Conservation (phyloP, 2,329 filamentous ascomycete species). For the Claviceps fusiformis region DNA sequence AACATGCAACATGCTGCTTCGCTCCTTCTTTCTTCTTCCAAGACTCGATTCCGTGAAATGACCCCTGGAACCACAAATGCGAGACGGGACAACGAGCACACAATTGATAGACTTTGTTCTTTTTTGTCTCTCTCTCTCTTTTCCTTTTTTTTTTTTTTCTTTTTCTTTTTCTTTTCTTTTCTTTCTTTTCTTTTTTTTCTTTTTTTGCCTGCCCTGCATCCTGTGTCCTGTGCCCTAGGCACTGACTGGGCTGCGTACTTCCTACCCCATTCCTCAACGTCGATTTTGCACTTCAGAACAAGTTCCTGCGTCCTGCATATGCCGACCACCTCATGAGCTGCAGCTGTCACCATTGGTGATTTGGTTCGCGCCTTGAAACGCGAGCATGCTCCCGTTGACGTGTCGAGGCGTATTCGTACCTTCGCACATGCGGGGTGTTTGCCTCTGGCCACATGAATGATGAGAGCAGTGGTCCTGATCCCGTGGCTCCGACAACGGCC, state of each 20-base stretch:
- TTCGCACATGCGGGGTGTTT: background rate
- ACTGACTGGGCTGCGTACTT: no score
- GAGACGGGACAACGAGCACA: background rate
- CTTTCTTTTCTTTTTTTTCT: no score
- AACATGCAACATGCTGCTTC: background rate
- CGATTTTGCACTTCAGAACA: conserved; percentile 1
- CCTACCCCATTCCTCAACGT: background rate
- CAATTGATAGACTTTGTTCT: no score
- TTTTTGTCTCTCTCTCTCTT: no score
- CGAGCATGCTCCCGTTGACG: conserved; percentile 3
- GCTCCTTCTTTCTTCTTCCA: background rate
- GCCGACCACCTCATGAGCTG: background rate
- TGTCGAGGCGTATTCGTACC: conserved; percentile 3
- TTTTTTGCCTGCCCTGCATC: no score
- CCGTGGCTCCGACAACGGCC: background rate
- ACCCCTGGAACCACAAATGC: background rate
- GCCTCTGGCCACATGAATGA: background rate
- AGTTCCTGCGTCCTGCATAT: conserved; percentile 2
- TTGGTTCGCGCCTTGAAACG: background rate
- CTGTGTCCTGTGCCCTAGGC: background rate
- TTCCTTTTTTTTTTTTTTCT: no score
- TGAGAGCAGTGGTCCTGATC: background rate
- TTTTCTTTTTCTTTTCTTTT: no score
- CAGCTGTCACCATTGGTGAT: conserved; percentile 1
- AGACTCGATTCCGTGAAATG: background rate